Base-by-base conservation (phyloP, 441 rosid genomes). In the Erodium trifolium region DNA sequence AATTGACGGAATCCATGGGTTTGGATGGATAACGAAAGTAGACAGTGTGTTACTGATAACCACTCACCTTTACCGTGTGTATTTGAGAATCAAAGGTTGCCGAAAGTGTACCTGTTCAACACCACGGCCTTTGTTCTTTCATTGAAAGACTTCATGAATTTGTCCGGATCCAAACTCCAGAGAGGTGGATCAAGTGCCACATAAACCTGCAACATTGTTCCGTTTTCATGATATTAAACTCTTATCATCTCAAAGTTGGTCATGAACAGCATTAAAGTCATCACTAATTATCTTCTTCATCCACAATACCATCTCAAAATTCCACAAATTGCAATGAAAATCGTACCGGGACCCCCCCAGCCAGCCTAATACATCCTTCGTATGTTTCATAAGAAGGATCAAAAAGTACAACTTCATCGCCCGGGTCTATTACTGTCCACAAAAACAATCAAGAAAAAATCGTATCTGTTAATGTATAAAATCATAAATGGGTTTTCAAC, bases 91-190 rank as follows among this genome's bases (percentile, higher is more conserved):
- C n/a, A n/a, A n/a, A n/a, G n/a, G n/a, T n/a, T n/a, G n/a, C n/a
- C n/a, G n/a, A n/a, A n/a, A n/a, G n/a, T n/a, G n/a, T n/a, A 87
- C 87, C 88, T 85, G 82, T 87, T 87, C 75, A 84, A 72, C 39
- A 85, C 68, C 47, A 84, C 39, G 71, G 87, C 88, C 77, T 84
- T 82, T 14, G 87, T 85, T 77, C 78, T 72, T 31, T 51, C 29
- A 31, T 78, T 84, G 75, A 85, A 78, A 17, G 87, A 75, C 47
- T 68, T 78, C 75, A 69, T 55, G 70, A 87, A 75, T 73, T 84
- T 85, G n/a, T 75, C 78, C 27, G 68, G 5, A 69, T 82, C 79
- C 81, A 87, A 73, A 51, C 78, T 78, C 89, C 88, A 87, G 3
- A 66, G 27, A 66, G 92, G 89, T 0, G 87, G 88, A 37, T 82